Evolutionary conservation across 1,284 basidiomycete species (phyloP).

Genomic region (Trichosporon sp.): DNA sequence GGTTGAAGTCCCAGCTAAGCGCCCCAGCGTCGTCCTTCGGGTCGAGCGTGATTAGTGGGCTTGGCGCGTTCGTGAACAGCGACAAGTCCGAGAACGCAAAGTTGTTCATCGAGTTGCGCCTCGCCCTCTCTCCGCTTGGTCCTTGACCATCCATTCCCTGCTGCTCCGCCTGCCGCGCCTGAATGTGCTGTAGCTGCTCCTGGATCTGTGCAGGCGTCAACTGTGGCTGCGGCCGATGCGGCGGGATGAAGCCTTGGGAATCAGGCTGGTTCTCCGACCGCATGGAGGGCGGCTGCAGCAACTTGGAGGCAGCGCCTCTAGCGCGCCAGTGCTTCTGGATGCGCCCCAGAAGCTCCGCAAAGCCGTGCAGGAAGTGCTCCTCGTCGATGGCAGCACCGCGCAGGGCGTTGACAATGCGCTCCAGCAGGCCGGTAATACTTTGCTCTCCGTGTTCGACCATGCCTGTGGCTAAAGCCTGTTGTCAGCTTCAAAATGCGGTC

Average conservation of each 20-base stretch:
- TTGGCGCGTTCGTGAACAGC: not conserved
- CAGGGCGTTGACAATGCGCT: slow-evolving; percentile 10
- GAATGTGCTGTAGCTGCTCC: not conserved
- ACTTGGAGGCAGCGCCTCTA: not conserved
- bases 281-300: not conserved
- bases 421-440: slow-evolving; percentile 7
- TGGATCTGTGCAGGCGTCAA: not conserved
- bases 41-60: not conserved
- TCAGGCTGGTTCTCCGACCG: not conserved
- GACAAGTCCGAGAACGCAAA: slow-evolving; percentile 4
- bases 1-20: slow-evolving; percentile 16
- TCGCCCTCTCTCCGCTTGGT: not conserved
- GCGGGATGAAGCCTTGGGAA: not conserved
- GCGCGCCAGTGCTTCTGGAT: slow-evolving; percentile 19
- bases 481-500: not conserved
- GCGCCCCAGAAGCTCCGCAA: slow-evolving; percentile 11
- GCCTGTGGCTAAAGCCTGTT: slow-evolving; percentile 12
- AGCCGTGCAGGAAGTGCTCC: slow-evolving; percentile 17
- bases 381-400: slow-evolving; percentile 14
- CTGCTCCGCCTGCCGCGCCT: not conserved
- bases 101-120: slow-evolving; percentile 1
- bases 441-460: slow-evolving; percentile 18
- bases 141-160: not conserved
- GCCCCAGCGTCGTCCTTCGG: not conserved
- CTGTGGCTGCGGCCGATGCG: not conserved